Percentiles rank a stretch among this genome's conserved stretches.
Conservation (phyloP, 441 rosid genomes). For the Raphanus hybrid region DNA sequence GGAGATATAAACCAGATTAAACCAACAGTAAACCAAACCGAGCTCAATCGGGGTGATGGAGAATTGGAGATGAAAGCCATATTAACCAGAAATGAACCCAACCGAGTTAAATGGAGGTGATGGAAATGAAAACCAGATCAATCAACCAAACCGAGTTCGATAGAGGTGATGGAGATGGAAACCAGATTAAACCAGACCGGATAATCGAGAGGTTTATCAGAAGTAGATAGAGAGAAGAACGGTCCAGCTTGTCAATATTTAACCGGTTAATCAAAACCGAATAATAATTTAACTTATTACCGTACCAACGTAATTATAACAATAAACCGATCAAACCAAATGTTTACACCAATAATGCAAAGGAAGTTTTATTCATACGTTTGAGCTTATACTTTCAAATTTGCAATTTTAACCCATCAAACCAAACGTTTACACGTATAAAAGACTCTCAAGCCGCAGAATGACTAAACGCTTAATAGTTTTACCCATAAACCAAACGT, state of each 20-base stretch:
- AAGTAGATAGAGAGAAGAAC: not conserved
- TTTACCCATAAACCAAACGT: conserved; percentile 16
- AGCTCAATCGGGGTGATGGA: not conserved
- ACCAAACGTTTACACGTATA: conserved; percentile 11
- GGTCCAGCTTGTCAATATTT: not conserved
- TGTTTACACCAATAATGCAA: not conserved
- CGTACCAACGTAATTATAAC: not conserved
- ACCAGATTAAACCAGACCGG: not conserved
- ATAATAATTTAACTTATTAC: not conserved
- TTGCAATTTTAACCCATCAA: conserved; percentile 11
- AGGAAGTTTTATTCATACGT: conserved; percentile 6
- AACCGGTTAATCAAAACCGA: not conserved
- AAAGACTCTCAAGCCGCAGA: conserved; percentile 33
- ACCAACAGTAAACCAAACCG: not conserved
- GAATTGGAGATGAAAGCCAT: not conserved
- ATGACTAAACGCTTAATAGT: conserved; percentile 35
- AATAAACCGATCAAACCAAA: conserved; percentile 2
- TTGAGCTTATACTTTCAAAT: conserved; percentile 31
- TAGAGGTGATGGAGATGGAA: not conserved
- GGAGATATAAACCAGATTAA: not conserved
- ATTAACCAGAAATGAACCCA: not conserved
- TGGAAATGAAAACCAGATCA: not conserved
- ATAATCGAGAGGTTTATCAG: not conserved
- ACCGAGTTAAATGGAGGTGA: not conserved
- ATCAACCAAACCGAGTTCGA: not conserved